These are phyloP conservation scores for Ceratocystis eucalypticola DNA, from an alignment of 2,329 filamentous ascomycete genomes.

Conservation along the genomic window DNA sequence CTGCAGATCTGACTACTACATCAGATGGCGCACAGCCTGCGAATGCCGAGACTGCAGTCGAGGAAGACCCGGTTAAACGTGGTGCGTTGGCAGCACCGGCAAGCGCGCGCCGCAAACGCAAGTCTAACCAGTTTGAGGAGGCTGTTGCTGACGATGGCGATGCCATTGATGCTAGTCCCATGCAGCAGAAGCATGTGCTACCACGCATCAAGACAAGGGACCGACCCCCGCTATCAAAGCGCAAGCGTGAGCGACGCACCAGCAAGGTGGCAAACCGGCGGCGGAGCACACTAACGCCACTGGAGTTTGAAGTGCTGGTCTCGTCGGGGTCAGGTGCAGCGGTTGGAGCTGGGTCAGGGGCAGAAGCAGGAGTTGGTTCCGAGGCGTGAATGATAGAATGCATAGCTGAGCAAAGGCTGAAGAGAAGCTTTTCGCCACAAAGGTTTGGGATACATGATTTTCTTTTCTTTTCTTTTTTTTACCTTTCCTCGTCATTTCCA, in stretches of 20 bases:
- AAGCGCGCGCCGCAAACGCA: slow-evolving; percentile 20
- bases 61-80: slow-evolving; percentile 29
- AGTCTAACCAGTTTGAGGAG: slow-evolving; percentile 17
- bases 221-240: slow-evolving; percentile 27
- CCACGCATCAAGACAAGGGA: slow-evolving; percentile 3
- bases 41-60: slow-evolving; percentile 17
- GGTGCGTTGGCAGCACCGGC: slow-evolving; percentile 21
- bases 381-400: background rate
- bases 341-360: background rate
- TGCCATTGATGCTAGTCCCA: slow-evolving; percentile 10
- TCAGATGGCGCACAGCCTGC: background rate
- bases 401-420: background rate
- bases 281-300: slow-evolving; percentile 61
- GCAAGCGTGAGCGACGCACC: slow-evolving; percentile 39
- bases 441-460: slow-evolving; percentile 9
- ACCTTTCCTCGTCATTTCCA: background rate
- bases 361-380: background rate
- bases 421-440: background rate
- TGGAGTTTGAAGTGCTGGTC: slow-evolving; percentile 45
- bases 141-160: slow-evolving; percentile 17
- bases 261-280: slow-evolving; percentile 47
- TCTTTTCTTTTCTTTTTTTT: background rate
- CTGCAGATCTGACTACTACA: background rate
- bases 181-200: background rate
- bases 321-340: background rate